Evolutionary conservation across 2,329 filamentous ascomycete genomes (phyloP), one percentile per base, ranked within the genome.

Genomic region (Pleomassaria siparia): DNA sequence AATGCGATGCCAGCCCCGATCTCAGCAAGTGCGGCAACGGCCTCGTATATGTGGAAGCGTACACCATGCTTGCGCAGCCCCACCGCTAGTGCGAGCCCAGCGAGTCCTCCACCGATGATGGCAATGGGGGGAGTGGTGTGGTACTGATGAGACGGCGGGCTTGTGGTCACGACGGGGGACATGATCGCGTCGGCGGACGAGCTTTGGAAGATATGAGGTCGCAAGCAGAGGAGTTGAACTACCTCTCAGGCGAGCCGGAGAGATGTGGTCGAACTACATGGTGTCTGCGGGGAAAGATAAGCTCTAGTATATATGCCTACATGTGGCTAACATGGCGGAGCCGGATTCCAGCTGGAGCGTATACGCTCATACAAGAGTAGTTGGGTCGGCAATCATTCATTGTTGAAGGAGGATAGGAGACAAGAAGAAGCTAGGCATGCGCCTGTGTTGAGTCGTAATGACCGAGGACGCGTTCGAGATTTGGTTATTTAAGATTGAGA

Each of bases 1-100:
- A 67, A 63, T 12, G 55, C 49, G n/a, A 68, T 53, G 3, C 64
- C 65, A 4, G 63, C 64, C 16, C 65, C 63, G 22, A 66, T 61
- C 35, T 62, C 56, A 3, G 56, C 54, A 39, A 66, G 64, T 2
- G 18, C 43, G 1, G 49, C 15, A 11, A 61, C 60, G 11, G 59
- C 47, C 40, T 68, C 64, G 51, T 64, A 67, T 40, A 68, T 59
- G 20, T 57, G 57, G 32, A 60, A 39, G 12, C 54, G 50, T 36
- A 66, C 46, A 10, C 49, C 50, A 22, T 62, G 53, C 40, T 58
- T 58, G n/a, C 56, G 37, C 12, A 67, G 60, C 12, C 58, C 58
- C 15, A 67, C 58, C 12, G 64, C 60, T 10, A 67, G 55, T 1
- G 55, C 55, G 22, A 64, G 52, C n/a, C 64, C 64, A 11, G 56